Evolutionary conservation across 2,329 filamentous ascomycete species (phyloP), one percentile per base, ranked within the genome.

Genomic region (Calonectria hawksworthii): DNA sequence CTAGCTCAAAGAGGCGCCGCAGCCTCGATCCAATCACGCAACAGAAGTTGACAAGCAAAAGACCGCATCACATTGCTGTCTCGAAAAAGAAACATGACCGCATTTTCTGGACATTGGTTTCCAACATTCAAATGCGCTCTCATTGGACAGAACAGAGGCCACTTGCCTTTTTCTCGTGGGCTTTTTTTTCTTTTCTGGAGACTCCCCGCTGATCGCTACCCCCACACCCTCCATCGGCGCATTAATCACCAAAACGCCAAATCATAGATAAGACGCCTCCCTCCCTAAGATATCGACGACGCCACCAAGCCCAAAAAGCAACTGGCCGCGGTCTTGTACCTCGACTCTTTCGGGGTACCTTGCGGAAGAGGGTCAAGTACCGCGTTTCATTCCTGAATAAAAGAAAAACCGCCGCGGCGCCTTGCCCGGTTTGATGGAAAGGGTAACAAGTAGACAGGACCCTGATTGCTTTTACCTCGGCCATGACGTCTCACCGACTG

Each of bases 221-320:
- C 56, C 30, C 54, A 63, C 70, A 28, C 70, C 34, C 50, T 16
- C 14, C 44, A 38, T 73, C 64, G 47, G 63, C 51, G 73, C 70
- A 80, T 80, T 79, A 76, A 79, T 78, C 76, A 80, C 68, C 44
- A 70, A 72, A 79, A 77, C 75, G 73, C 72, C 77, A 76, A 77
- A 76, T 73, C 59, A 65, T 56, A 74, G 78, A 80, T 80, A 79
- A 80, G 78, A 76, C 65, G 34, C 66, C 63, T 68, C 63, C 54
- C 65, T 69, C 47, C 50, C 36, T 28, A 44, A 74, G 72, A 72
- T 72, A 75, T 67, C 65, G 36, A 69, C 72, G 68, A 77, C 76
- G 75, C 74, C 76, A 77, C 63, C 68, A 41, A 21, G 66, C 66
- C 54, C 32, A 72, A 66, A 65, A 71, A 54, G 59, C 34, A 44